These are phyloP conservation scores for Eimeria praecox DNA, from an alignment of 169 alveolate genomes.

Conservation along the genomic window DNA sequence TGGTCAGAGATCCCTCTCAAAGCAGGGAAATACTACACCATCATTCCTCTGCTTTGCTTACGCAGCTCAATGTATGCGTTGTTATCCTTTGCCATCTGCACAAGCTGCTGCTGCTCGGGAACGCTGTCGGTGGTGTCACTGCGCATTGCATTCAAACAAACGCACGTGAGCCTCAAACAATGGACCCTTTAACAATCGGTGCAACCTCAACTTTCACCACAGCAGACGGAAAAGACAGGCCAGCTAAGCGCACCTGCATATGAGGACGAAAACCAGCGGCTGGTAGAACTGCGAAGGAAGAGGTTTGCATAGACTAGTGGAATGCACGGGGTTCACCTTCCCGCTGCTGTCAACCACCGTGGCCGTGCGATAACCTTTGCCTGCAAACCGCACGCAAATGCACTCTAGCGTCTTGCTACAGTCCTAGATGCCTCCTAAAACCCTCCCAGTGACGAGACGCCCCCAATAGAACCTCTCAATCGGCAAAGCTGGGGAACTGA, in stretches of 20 bases:
- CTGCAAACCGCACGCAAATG: slow-evolving; percentile 30
- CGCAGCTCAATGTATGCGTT: slow-evolving; percentile 86
- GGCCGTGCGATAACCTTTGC: slow-evolving; percentile 86
- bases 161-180: not conserved
- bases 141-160: slow-evolving; percentile 18
- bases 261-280: slow-evolving; percentile 87
- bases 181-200: not conserved
- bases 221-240: not conserved
- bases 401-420: slow-evolving; percentile 3
- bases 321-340: slow-evolving; percentile 77
- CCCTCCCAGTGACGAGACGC: not conserved
- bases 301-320: slow-evolving; percentile 85
- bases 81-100: slow-evolving; percentile 88
- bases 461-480: not conserved
- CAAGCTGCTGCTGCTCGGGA: slow-evolving; percentile 87
- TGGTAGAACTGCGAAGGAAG: slow-evolving; percentile 86
- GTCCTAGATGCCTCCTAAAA: not conserved
- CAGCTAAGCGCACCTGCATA: slow-evolving; percentile 83
- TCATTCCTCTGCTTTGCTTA: slow-evolving; percentile 20
- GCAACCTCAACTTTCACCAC: too few relatives aligned
- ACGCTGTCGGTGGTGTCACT: slow-evolving; percentile 86
- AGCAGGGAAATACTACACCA: not conserved
- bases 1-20: not conserved
- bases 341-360: slow-evolving; percentile 82
- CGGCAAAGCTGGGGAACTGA: not conserved